Percentiles rank a stretch among this genome's conserved stretches.
Conservation (phyloP, 345 rosid genomes). For the Citropsis articulata region DNA sequence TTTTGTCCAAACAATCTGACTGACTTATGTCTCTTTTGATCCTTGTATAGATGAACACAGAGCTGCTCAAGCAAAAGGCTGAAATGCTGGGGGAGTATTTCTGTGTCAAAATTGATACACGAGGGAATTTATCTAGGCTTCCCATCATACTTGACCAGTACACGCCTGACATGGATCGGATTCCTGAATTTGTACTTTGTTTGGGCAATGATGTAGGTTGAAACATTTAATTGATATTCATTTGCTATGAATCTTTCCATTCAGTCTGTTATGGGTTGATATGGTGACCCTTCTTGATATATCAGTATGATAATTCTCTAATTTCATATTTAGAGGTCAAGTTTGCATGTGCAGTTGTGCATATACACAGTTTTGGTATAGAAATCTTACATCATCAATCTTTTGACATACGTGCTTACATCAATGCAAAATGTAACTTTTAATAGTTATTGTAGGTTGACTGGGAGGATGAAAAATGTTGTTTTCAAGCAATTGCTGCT, state of each 20-base stretch:
- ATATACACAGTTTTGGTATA: not conserved
- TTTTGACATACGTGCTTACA: not conserved
- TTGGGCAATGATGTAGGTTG: constrained; percentile 94
- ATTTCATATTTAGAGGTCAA: no score
- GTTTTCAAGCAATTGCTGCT: constrained; percentile 85
- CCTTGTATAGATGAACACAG: constrained; percentile 66
- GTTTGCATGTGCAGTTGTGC: no score
- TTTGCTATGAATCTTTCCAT: not conserved
- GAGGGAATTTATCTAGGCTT: constrained; percentile 75
- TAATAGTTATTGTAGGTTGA: constrained; percentile 52
- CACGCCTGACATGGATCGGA: constrained; percentile 92
- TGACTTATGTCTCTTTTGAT: constrained; percentile 1
- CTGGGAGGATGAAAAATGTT: constrained; percentile 82
- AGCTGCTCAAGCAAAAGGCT: constrained; percentile 68
- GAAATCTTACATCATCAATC: not conserved
- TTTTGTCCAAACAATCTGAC: not conserved
- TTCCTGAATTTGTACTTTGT: constrained; percentile 85
- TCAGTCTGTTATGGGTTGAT: not conserved
- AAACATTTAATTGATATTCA: not conserved
- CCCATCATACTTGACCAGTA: constrained; percentile 94
- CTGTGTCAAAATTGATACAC: constrained; percentile 55
- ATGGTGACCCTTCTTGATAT: not conserved
- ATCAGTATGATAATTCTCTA: not conserved
- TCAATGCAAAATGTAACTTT: constrained; percentile 7
- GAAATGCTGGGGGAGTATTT: constrained; percentile 91